Percentiles rank a stretch among this genome's conserved stretches.
phyloP scores from a whole-genome alignment of 768 basidiomycete genomes.

The Stropharia rugosoannulata region DNA sequence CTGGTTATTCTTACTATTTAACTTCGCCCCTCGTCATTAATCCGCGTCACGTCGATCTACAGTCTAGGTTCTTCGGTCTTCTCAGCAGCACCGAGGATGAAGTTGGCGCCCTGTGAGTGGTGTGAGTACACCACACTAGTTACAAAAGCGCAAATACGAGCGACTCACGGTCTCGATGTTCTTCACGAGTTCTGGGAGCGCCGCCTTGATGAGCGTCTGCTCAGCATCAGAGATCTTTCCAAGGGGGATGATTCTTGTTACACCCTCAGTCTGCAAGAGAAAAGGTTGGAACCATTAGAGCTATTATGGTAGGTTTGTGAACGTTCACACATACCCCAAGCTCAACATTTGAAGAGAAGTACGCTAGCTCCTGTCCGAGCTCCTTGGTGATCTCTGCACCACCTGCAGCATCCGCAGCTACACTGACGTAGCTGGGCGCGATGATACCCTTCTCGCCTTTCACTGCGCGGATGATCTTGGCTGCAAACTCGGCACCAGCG shows the following conservation, averaged over 20 bases:
- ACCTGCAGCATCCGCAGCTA: slow-evolving; percentile 67
- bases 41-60: slow-evolving; percentile 8
- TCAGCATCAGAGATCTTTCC: slow-evolving; percentile 75
- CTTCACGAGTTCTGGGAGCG: slow-evolving; percentile 71
- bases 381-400: slow-evolving; percentile 76
- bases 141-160: background rate
- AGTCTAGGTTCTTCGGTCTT: slow-evolving; percentile 27
- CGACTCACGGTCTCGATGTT: slow-evolving; percentile 70
- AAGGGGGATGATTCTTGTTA: slow-evolving; percentile 78
- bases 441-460: slow-evolving; percentile 88
- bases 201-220: slow-evolving; percentile 72
- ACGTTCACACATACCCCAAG: slow-evolving; percentile 65
- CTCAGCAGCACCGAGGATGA: slow-evolving; percentile 35
- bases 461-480: slow-evolving; percentile 78
- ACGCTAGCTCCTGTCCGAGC: slow-evolving; percentile 74
- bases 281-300: slow-evolving; percentile 4
- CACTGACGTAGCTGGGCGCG: slow-evolving; percentile 82
- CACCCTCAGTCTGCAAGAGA: slow-evolving; percentile 63
- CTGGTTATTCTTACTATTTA: background rate
- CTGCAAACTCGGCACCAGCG: slow-evolving; percentile 88
- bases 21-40: background rate
- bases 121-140: background rate
- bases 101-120: slow-evolving; percentile 31
- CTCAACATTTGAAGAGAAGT: slow-evolving; percentile 87
- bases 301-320: background rate